Percentiles rank a stretch among this genome's conserved stretches.
phyloP scores from a whole-genome alignment of 495 filamentous ascomycete species.

The Aspergillus saccharolyticus region DNA sequence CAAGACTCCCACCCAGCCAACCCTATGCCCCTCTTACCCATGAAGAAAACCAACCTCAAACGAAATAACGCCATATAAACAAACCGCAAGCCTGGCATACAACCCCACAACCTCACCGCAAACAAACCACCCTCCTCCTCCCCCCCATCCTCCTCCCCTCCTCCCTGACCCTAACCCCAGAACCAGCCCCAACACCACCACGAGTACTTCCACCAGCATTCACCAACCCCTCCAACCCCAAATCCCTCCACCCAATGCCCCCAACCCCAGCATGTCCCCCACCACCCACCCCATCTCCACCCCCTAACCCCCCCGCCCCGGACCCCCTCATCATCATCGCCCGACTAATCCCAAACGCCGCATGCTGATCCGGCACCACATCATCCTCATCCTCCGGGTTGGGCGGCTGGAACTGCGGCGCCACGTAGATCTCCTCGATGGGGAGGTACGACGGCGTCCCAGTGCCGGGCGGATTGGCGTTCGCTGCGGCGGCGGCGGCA shows the following conservation, averaged over 20 bases:
- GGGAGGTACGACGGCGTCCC: conserved; percentile 44
- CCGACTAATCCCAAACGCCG: conserved; percentile 89
- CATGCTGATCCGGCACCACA: conserved; percentile 94
- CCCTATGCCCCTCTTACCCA: too few species aligned
- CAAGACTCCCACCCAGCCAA: too few species aligned
- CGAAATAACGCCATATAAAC: background rate
- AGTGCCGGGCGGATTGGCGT: conserved; percentile 32
- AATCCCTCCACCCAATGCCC: conserved; percentile 19
- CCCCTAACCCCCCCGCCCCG: conserved; percentile 83
- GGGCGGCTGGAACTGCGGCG: conserved; percentile 81
- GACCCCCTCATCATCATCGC: conserved; percentile 66
- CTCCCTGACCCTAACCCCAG: conserved; percentile 31
- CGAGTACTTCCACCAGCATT: too few species aligned
- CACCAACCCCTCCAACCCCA: conserved; percentile 12
- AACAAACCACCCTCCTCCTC: conserved; percentile 30
- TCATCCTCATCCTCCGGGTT: conserved; percentile 99
- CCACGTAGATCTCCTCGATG: conserved; percentile 75
- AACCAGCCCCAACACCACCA: too few species aligned
- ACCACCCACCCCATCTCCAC: conserved; percentile 57
- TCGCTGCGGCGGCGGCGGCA: background rate
- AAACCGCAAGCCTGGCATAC: conserved; percentile 4
- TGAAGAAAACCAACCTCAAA: background rate
- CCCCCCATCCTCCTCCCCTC: conserved; percentile 38
- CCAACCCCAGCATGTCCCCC: conserved; percentile 24
- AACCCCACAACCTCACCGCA: conserved; percentile 27